Evolutionary conservation across 1,284 basidiomycete genomes (phyloP), one percentile per base, ranked within the genome.

Genomic region (Tranzscheliella williamsii): DNA sequence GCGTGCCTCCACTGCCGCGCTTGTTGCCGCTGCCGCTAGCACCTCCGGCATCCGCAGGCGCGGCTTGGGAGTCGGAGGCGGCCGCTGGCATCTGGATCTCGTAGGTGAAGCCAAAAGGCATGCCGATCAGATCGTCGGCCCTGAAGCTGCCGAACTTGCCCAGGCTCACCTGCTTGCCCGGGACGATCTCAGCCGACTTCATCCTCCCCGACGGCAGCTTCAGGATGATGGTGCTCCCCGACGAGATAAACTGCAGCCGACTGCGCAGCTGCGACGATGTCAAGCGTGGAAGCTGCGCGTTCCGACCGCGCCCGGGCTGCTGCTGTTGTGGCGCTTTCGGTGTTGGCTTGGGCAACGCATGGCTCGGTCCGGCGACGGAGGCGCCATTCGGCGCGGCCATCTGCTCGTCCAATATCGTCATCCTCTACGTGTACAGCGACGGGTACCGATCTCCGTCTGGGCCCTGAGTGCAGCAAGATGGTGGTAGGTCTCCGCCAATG

Each of bases 101-200:
- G 45, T 70, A 78, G 3, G 73, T 75, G 26, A 69, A 67, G 4
- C 75, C 76, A 27, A 62, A 78, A 1, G 76, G 74, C 48, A 72
- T 66, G 2, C 73, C 73, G 18, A 76, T 70, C 23, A 78, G 45
- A 20, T 73, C 65, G 37, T 75, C 66, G 7, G 73, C 63, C 17
- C 61, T 40, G 44, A 78, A 78, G 26, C 51, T 52, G 16, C 76
- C 76, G 38, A 78, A 76, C 42, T 78, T 78, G 37, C 76, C 76
- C 27, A 78, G 58, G 22, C 58, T 67, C 16, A 78, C 64, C 21
- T 60, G 57, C 29, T 66, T 70, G 24, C 66, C 68, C 2, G 58
- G 65, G 16, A 60, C 36, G 29, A 73, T 57, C 35, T 56, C 56
- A 16, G 72, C 64, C 15, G 70, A 50, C 42, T 75, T 76, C 17